A percentile compares a stretch with the other conserved stretches of the same genome.
These are phyloP conservation scores for Monosporascus sp. DNA, from an alignment of 2,329 filamentous ascomycete genomes.

Conservation along the genomic window DNA sequence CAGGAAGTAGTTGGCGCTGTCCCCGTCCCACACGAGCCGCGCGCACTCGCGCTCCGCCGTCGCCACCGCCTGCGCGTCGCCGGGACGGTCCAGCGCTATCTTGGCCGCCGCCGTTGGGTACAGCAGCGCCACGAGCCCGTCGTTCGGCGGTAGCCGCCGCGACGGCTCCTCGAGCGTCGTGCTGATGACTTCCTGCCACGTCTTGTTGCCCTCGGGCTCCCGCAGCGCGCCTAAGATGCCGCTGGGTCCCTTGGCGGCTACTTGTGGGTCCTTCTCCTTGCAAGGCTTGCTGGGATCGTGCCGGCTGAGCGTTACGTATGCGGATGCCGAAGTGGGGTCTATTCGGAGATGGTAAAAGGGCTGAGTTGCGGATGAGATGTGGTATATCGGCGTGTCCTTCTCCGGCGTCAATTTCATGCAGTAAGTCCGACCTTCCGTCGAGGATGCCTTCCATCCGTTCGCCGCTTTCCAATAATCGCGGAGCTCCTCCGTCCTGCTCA, in stretches of 20 bases:
- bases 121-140: constrained; percentile 62
- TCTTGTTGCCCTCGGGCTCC: constrained; percentile 33
- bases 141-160: constrained; percentile 49
- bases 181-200: constrained; percentile 53
- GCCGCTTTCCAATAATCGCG: constrained; percentile 63
- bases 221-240: constrained; percentile 28
- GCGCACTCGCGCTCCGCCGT: constrained; percentile 66
- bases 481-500: constrained; percentile 56
- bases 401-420: constrained; percentile 53
- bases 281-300: constrained; percentile 56
- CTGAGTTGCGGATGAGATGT: constrained; percentile 54
- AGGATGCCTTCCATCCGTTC: constrained; percentile 63
- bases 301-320: constrained; percentile 53
- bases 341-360: constrained; percentile 64
- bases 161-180: constrained; percentile 54
- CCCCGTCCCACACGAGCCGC: constrained; percentile 66
- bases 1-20: constrained; percentile 54
- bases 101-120: constrained; percentile 62
- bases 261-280: constrained; percentile 37
- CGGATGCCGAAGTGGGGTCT: constrained; percentile 59
- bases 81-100: constrained; percentile 55
- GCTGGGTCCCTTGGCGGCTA: constrained; percentile 20
- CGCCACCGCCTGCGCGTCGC: constrained; percentile 53
- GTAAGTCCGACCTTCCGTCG: constrained; percentile 53
- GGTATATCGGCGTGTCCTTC: constrained; percentile 60